Evolutionary conservation across 2,329 filamentous ascomycete species (phyloP), one percentile per base, ranked within the genome.

Genomic region (Ceratocystis colombiana): DNA sequence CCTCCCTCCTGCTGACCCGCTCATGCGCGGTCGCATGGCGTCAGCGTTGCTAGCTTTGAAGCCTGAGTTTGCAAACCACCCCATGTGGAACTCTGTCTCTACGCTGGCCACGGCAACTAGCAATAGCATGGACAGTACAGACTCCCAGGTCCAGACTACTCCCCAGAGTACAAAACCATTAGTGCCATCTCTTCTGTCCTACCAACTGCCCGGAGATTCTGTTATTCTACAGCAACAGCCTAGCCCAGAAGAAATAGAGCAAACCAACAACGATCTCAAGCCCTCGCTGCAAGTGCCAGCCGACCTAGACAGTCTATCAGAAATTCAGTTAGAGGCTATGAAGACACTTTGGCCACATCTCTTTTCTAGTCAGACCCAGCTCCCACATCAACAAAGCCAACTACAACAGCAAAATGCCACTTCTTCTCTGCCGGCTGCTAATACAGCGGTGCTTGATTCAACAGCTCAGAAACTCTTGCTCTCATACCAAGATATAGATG

Each of bases 41-140:
- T 33, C 64, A 2, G 53, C 64, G 15, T 20, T 65, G 55, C 53
- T 65, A 10, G 64, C 64, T 20, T 30, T 61, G 33, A 65, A 65
- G 33, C 64, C 64, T 10, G 64, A 61, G 20, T 12, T 65, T n/a
- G 53, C 64, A 25, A 65, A 45, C 25, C 64, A 65, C 28, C 64
- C 64, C 17, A 59, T 65, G 50, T 65, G 64, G 64, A 65, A 17
- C 28, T 44, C 64, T 1, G 41, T 20, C 22, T 30, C 41, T 28
- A 53, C 41, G n/a, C 25, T 44, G 33, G 22, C 61, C 1, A 2
- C 15, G 53, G 15, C 25, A 30, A n/a, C 50, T 30, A 25, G 25
- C 28, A 30, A 5, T 12, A n/a, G 25, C 4, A 37, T 37, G 55
- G 20, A 20, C 2, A 12, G n/a, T 10, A 30, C 55, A 20, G 30